Conservation (phyloP, 2,329 filamentous ascomycete genomes). For the Fonsecaea erecta region DNA sequence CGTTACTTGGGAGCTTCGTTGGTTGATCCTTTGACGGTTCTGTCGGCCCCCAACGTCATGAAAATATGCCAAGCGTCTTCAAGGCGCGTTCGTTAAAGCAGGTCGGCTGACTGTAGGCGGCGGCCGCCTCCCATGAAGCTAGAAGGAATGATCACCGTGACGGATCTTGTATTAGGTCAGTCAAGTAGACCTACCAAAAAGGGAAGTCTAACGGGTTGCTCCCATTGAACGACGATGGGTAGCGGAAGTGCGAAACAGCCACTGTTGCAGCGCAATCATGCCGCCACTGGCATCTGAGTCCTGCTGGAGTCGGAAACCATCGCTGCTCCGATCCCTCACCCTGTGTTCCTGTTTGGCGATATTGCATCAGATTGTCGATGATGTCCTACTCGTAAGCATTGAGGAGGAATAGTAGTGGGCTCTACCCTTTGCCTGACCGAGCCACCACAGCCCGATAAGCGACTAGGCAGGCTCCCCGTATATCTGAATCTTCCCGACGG, state of each 20-base stretch:
- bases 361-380: not conserved
- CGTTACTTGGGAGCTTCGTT: not conserved
- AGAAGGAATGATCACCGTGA: not conserved
- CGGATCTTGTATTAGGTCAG: not conserved
- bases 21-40: not conserved
- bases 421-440: not conserved
- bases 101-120: not conserved
- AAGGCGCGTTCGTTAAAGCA: not conserved
- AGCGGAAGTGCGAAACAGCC: not conserved
- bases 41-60: not conserved
- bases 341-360: not conserved
- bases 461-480: constrained; percentile 1
- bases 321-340: not conserved
- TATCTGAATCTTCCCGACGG: not conserved
- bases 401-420: not conserved
- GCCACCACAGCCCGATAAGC: not conserved
- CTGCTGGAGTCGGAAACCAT: not conserved
- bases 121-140: not conserved
- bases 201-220: not conserved
- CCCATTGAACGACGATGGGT: not conserved
- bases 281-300: not conserved
- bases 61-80: not conserved
- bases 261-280: not conserved
- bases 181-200: not conserved
- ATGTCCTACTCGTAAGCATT: not conserved